Conservation (phyloP, 495 filamentous ascomycete species). For the Hypoxylon subgilvum region DNA sequence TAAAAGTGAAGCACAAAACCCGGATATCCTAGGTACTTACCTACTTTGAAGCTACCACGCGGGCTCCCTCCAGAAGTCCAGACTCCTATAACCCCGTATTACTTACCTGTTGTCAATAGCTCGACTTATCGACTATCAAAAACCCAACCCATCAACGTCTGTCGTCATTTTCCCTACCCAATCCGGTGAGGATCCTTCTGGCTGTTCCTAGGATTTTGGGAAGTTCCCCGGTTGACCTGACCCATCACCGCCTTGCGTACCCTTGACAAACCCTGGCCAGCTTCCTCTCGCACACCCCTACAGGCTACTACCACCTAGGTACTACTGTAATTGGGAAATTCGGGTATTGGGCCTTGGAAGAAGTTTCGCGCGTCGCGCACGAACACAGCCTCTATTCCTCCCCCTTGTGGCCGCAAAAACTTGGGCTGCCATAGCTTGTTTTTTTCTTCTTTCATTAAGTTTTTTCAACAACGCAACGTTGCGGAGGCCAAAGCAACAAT, state of each 20-base stretch:
- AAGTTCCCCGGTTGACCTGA: slow-evolving; percentile 34
- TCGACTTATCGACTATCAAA: too few relatives aligned
- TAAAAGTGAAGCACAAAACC: slow-evolving; percentile 4
- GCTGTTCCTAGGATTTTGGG: slow-evolving; percentile 17
- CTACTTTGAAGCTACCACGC: not conserved
- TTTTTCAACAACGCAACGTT: slow-evolving; percentile 22
- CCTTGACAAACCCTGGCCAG: slow-evolving; percentile 23
- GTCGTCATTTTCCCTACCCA: slow-evolving; percentile 8
- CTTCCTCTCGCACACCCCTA: slow-evolving; percentile 6
- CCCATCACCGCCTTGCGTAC: slow-evolving; percentile 32
- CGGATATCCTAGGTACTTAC: slow-evolving; percentile 1
- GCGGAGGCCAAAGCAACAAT: too few relatives aligned
- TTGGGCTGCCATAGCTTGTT: slow-evolving; percentile 7
- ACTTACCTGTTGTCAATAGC: too few relatives aligned
- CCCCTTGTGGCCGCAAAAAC: not conserved
- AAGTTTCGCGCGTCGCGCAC: slow-evolving; percentile 33
- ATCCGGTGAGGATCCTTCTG: slow-evolving; percentile 18
- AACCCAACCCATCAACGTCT: not conserved
- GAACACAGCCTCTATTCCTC: slow-evolving; percentile 25
- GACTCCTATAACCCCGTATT: too few relatives aligned
- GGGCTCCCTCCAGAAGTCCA: too few relatives aligned
- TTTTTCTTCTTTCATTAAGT: not conserved
- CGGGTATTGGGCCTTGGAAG: slow-evolving; percentile 31
- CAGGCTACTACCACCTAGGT: slow-evolving; percentile 11
- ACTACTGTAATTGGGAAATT: slow-evolving; percentile 7